Percentiles rank a stretch among this genome's conserved stretches.
phyloP scores from a whole-genome alignment of 352 stramenopile species.

The Hyaloperonospora brassicae region DNA sequence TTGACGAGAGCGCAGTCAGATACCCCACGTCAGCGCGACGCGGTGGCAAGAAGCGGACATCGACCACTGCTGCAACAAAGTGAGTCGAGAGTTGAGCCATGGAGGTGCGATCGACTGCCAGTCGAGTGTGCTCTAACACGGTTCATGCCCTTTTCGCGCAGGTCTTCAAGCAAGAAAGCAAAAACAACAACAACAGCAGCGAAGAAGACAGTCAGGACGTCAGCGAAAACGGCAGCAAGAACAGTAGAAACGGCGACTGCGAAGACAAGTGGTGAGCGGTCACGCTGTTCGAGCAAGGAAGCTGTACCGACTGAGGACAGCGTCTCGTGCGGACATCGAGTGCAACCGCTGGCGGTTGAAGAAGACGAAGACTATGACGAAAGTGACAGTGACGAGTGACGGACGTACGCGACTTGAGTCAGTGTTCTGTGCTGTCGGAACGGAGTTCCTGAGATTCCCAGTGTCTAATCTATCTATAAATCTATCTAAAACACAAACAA shows the following conservation, averaged over 20 bases:
- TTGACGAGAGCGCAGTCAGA: conserved; percentile 55
- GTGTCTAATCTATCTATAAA: conserved; percentile 10
- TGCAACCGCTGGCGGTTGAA: conserved; percentile 30
- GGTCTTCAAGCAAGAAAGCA: conserved; percentile 21
- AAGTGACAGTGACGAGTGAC: conserved; percentile 48
- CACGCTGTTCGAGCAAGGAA: conserved; percentile 4
- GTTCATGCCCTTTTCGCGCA: conserved; percentile 1
- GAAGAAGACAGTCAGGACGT: conserved; percentile 4
- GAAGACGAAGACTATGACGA: conserved; percentile 74
- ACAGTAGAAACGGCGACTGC: conserved; percentile 2
- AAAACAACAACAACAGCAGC: conserved; percentile 9
- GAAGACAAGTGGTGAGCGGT: conserved; percentile 2
- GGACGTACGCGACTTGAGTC: background rate
- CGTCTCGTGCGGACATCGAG: conserved; percentile 2
- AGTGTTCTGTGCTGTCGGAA: conserved; percentile 5
- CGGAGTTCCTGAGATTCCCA: conserved; percentile 11
- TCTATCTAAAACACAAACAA: conserved; percentile 30
- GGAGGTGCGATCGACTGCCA: background rate
- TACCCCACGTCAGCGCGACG: conserved; percentile 36
- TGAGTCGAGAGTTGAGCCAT: conserved; percentile 7
- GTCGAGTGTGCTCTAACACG: too few relatives aligned
- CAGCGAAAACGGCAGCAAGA: background rate
- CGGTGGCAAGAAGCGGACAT: conserved; percentile 21
- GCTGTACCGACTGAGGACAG: background rate
- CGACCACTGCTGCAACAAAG: conserved; percentile 14